Evolutionary conservation across 306 rosid species (phyloP).

Genomic region (Alnus glutinosa): DNA sequence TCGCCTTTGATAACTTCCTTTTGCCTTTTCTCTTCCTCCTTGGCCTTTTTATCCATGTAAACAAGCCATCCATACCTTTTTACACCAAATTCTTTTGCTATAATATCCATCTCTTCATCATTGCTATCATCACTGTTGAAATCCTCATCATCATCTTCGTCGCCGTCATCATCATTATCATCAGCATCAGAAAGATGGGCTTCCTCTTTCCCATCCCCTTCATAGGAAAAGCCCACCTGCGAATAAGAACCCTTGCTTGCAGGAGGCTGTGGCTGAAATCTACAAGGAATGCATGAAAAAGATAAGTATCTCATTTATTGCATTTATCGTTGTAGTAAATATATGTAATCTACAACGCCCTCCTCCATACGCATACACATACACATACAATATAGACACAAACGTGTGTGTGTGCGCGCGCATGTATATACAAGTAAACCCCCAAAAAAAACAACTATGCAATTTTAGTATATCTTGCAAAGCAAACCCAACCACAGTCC

Average conservation of each 20-base stretch:
- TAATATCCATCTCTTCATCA: constrained; percentile 96
- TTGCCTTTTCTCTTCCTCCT: constrained; percentile 94
- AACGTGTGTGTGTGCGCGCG: too few species aligned
- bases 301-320: background rate
- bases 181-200: constrained; percentile 69
- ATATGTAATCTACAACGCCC: background rate
- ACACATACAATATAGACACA: background rate
- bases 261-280: constrained; percentile 77
- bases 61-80: constrained; percentile 98
- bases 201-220: constrained; percentile 86
- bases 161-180: constrained; percentile 79
- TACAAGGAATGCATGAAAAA: constrained; percentile 34
- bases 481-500: background rate
- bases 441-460: background rate
- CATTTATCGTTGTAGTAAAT: background rate
- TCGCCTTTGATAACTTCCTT: constrained; percentile 96
- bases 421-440: background rate
- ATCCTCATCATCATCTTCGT: constrained; percentile 80
- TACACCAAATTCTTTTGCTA: constrained; percentile 92
- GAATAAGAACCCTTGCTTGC: constrained; percentile 84
- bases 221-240: constrained; percentile 93
- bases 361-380: background rate
- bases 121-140: constrained; percentile 93
- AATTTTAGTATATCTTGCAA: background rate
- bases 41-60: constrained; percentile 95